Evolutionary conservation across 306 rosid species (phyloP), one percentile per base, ranked within the genome.

Genomic region (Prunus kanzakura): DNA sequence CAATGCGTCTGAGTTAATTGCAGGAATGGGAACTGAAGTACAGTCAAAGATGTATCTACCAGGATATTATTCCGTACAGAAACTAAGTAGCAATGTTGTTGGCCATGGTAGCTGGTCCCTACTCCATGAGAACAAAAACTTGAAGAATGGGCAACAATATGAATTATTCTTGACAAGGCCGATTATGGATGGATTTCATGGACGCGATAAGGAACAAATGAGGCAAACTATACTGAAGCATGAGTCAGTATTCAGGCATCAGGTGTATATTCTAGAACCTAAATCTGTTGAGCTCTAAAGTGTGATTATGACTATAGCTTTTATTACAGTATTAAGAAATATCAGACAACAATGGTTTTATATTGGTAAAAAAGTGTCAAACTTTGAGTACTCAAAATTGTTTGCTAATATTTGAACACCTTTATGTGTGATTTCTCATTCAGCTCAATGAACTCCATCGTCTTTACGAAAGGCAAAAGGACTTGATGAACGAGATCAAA

Each of bases 371-470:
- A 4, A 43, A 35, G 30, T 56, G 13, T 66, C 29, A 4, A 19
- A 25, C 18, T 57, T 67, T 54, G 29, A 62, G 63, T 64, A 25
- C 19, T 43, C 30, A 32, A 43, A 46, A 30, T 60, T 9, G 18
- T 32, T 47, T 49, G 54, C 22, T 62, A 6, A 32, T 45, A 15
- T 50, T 27, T 25, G 7, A 61, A 72, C 20, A 50, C 32, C 29
- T 15, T 41, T 43, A 10, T 71, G 2, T 63, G 68, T 75, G 11
- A n/a, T 27, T 72, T 76, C 32, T 73, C 15, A 6, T 75, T 27
- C 84, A 87, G 89, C 84, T 87, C 25, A 78, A 50, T 23, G 89
- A 87, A 73, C 87, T 87, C 57, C 89, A 87, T 58, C 85, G 79
- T 32, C 80, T 85, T 29, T 87, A 87, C 30, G 65, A 81, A 78